Evolutionary conservation across 2,329 filamentous ascomycete species (phyloP).

Genomic region (Aspergillus sojae): DNA sequence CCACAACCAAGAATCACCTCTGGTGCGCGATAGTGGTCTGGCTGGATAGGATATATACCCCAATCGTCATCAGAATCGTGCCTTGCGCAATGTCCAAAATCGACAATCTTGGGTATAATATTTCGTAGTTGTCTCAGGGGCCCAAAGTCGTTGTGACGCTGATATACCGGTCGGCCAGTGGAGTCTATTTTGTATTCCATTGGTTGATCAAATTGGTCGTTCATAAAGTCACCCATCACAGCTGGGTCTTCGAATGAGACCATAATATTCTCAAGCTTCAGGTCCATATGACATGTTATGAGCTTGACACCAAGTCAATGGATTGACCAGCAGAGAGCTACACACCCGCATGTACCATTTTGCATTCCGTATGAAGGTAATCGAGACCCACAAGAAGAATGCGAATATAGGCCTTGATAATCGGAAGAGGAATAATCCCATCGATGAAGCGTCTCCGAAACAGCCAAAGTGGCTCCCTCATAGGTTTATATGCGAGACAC

Average conservation of each 20-base stretch:
- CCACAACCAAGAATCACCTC: slow-evolving; percentile 39
- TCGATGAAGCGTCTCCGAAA: slow-evolving; percentile 31
- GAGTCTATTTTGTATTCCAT: background rate
- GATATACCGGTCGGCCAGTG: background rate
- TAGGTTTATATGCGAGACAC: slow-evolving; percentile 39
- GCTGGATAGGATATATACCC: slow-evolving; percentile 48
- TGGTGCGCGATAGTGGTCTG: slow-evolving; percentile 37
- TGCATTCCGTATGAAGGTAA: background rate
- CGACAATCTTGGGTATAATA: background rate
- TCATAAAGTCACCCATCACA: background rate
- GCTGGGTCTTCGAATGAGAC: background rate
- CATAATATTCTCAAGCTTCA: background rate
- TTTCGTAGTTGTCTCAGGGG: background rate
- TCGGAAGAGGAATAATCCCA: slow-evolving; percentile 27
- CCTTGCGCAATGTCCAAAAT: background rate
- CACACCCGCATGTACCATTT: background rate
- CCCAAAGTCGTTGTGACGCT: background rate
- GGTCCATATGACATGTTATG: background rate
- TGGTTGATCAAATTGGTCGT: background rate
- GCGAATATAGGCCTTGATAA: slow-evolving; percentile 26
- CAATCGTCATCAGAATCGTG: background rate
- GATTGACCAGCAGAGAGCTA: background rate
- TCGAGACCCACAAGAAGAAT: background rate
- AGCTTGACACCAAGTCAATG: background rate
- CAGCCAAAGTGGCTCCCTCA: slow-evolving; percentile 39